Evolutionary conservation across 441 rosid species (phyloP).

Genomic region (Heliophila coronopifolia): DNA sequence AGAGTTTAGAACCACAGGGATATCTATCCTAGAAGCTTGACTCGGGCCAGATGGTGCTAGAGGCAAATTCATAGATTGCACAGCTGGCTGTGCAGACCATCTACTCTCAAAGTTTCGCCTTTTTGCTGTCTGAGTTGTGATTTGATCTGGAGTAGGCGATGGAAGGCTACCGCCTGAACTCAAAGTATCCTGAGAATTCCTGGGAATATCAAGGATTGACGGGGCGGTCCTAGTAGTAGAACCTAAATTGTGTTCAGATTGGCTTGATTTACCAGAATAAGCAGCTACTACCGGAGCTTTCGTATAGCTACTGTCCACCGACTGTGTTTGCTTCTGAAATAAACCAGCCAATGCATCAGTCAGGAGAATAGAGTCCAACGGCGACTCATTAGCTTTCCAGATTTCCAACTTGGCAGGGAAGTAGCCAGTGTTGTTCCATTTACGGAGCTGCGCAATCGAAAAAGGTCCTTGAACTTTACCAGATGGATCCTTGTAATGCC

Average conservation of each 20-base stretch:
- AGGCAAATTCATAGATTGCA: constrained; percentile 25
- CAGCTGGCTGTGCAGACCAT: constrained; percentile 49
- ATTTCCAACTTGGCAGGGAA: constrained; percentile 77
- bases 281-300: constrained; percentile 38
- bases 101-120: constrained; percentile 45
- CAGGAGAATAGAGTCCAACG: constrained; percentile 65
- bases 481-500: constrained; percentile 89
- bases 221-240: constrained; percentile 34
- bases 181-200: constrained; percentile 49
- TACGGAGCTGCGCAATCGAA: constrained; percentile 80
- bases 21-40: constrained; percentile 36
- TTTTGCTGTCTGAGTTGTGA: constrained; percentile 32
- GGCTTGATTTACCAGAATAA: constrained; percentile 25
- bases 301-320: constrained; percentile 28
- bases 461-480: constrained; percentile 94
- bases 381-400: constrained; percentile 59
- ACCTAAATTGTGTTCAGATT: constrained; percentile 31
- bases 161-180: constrained; percentile 62
- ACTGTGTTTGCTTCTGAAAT: constrained; percentile 45
- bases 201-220: constrained; percentile 48
- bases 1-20: constrained; percentile 32
- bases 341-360: constrained; percentile 67
- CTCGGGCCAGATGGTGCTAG: constrained; percentile 25
- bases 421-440: constrained; percentile 88
- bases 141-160: constrained; percentile 79